Evolutionary conservation across 495 filamentous ascomycete genomes (phyloP), one percentile per base, ranked within the genome.

Genomic region (Xylaria acuta): DNA sequence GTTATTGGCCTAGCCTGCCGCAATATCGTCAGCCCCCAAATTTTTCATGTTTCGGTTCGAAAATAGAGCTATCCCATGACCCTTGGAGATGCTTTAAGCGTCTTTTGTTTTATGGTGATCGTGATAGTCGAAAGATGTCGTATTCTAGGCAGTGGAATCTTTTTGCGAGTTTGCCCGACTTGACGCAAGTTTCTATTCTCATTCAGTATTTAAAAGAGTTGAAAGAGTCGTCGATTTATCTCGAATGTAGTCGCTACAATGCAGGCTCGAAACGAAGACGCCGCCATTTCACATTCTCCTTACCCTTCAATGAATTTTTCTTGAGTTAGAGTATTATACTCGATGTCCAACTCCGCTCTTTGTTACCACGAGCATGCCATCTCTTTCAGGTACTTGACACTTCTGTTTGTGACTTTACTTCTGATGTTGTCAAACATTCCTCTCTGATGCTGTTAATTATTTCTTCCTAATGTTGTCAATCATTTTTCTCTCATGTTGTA

Each of bases 11-110:
- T 1, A 56, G 49, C 65, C n/a, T 54, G 49, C 65, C 36, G 47
- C 65, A 20, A 25, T 27, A 14, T 41, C n/a, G 49, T 4, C 34
- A 67, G 22, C 65, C 65, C 65, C 65, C 65, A 67, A 67, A 25
- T 27, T 18, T 4, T 43, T 22, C 5, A 27, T 34, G 47, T 40
- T 30, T 43, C 27, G 27, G 47, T 7, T 38, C 14, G 38, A 38
- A 9, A 25, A 36, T 22, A 32, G 9, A 9, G 5, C 30, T 27
- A 67, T 22, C 49, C 18, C 36, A 56, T 67, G 65, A 67, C 65
- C 32, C 36, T 67, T 27, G 30, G 32, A 7, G 36, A 43, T 32
- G 41, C 41, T 8, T 32, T 25, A 34, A 30, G 40, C 41, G n/a
- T n/a, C 41, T 34, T 30, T 43, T 30, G 6, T 25, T 18, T 16